Base-by-base conservation (phyloP, 2,329 filamentous ascomycete species). In the Penicillium sp. region DNA sequence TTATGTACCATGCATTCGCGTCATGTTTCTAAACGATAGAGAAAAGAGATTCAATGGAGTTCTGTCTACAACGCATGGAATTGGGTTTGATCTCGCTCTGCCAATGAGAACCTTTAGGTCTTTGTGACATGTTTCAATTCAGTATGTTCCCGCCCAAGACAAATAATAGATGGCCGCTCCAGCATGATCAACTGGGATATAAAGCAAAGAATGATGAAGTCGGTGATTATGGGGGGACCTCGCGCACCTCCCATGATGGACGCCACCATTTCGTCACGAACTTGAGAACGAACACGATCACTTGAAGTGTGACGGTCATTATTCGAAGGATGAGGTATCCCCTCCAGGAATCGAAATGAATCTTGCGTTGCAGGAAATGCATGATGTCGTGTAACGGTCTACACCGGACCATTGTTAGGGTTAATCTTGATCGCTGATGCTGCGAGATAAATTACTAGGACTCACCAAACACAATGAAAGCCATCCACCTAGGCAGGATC, bases 21-120 rank as follows among this genome's bases (percentile, higher is more conserved):
- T 45, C 48, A 56, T 56, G 37, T 56, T 35, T 44, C 42, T 35
- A 35, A 56, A 58, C 43, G 50, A 58, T 61, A 65, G 53, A 64
- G 46, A 56, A 61, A 59, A 64, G 56, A 57, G 54, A 54, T 37
- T 31, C 48, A 53, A 58, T 56, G 61, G 61, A 57, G 57, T 61
- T 35, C 15, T 9, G 20, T 49, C 11, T 26, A 27, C 33, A 49
- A 26, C 12, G 14, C 18, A 9, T 15, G 6, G 15, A 11, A 37
- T 2, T 22, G 15, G 25, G 20, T 33, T 35, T 15, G 12, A 33
- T 31, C 6, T 11, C 3, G 14, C 15, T 18, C 29, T 37, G 12
- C 15, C 31, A 14, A 18, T 9, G 0, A 37, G 6, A 15, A 15
- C 29, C 29, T 31, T 15, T 14, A 18, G n/a, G 11, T 18, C 33